Percentiles rank a stretch among this genome's conserved stretches.
phyloP scores from a whole-genome alignment of 2,329 filamentous ascomycete species.

The Calonectria hawksworthii region DNA sequence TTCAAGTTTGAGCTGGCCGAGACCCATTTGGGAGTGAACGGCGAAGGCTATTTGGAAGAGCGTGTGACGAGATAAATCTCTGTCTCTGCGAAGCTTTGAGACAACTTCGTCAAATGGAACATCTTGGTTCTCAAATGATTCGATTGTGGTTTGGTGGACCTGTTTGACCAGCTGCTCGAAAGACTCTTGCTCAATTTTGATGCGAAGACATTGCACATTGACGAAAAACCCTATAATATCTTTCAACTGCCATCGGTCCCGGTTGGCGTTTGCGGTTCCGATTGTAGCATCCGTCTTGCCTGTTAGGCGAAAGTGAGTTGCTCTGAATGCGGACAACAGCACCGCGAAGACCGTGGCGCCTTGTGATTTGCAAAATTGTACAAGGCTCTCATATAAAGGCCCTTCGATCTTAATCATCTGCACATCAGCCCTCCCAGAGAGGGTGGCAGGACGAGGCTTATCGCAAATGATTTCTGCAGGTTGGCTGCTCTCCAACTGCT shows the following conservation, averaged over 20 bases:
- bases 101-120: neutral
- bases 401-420: neutral
- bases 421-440: neutral
- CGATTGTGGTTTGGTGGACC: neutral
- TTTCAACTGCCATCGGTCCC: constrained; percentile 32
- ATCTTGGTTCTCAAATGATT: neutral
- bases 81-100: neutral
- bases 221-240: constrained; percentile 44
- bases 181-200: constrained; percentile 23
- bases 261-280: constrained; percentile 38
- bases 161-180: neutral
- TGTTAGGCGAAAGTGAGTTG: constrained; percentile 42
- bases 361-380: neutral
- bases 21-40: neutral
- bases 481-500: neutral
- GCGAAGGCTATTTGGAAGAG: neutral
- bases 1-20: neutral
- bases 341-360: neutral
- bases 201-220: constrained; percentile 39
- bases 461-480: neutral
- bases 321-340: constrained; percentile 40
- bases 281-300: constrained; percentile 38
- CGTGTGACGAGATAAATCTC: neutral
- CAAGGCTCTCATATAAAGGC: neutral
- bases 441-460: neutral